A percentile compares a stretch with the other conserved stretches of the same genome.
phyloP scores from a whole-genome alignment of 2,329 filamentous ascomycete species.

The Ophiostoma himal-ulmi region DNA sequence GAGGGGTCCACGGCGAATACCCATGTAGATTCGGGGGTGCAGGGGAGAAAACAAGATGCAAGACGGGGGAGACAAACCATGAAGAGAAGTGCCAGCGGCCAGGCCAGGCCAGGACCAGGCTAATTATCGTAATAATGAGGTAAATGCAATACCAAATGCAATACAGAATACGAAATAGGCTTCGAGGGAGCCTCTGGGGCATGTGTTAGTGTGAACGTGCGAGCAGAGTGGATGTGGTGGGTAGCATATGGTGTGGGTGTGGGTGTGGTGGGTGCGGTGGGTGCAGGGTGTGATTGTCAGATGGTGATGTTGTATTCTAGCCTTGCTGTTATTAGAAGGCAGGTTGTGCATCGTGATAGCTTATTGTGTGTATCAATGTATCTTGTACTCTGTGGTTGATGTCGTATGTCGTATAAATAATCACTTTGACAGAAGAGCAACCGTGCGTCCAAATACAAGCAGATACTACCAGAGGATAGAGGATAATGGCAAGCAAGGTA shows the following conservation, averaged over 20 bases:
- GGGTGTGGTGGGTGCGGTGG: constrained; percentile 8
- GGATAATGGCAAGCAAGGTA: background rate
- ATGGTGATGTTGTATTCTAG: constrained; percentile 10
- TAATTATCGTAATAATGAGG: background rate
- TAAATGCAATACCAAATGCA: background rate
- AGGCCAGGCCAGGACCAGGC: background rate
- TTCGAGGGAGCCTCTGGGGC: background rate
- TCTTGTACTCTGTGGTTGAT: background rate
- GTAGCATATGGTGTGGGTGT: background rate
- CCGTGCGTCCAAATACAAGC: background rate
- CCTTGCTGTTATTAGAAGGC: constrained; percentile 12
- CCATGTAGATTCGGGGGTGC: constrained; percentile 4
- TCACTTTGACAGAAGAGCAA: background rate
- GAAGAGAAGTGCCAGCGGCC: constrained; percentile 2
- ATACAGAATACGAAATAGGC: background rate
- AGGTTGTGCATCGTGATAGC: background rate
- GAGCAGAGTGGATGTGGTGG: constrained; percentile 8
- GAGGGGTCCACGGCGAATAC: background rate
- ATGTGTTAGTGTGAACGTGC: constrained; percentile 4
- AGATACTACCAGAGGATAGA: background rate
- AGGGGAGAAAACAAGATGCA: constrained; percentile 5
- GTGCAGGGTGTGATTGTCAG: constrained; percentile 10
- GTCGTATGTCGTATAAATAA: background rate
- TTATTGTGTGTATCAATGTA: background rate
- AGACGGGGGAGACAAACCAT: constrained; percentile 2